These are phyloP conservation scores for Phytopythium litorale DNA, from an alignment of 352 stramenopile species.

Conservation along the genomic window DNA sequence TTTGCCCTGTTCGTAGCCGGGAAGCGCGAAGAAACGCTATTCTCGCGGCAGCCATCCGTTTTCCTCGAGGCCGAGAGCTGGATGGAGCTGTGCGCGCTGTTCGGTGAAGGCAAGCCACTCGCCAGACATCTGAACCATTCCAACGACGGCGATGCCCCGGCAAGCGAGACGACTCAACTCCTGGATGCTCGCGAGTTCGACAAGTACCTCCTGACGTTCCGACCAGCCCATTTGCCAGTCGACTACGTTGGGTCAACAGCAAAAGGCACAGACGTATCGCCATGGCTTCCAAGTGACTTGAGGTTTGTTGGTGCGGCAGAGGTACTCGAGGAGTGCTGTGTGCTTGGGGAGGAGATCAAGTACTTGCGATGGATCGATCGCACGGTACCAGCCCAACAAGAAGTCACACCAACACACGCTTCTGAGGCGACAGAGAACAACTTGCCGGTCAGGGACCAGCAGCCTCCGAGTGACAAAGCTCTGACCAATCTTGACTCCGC, in stretches of 20 bases:
- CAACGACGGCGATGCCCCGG: background rate
- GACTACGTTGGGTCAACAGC: slow-evolving; percentile 20
- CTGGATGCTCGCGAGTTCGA: slow-evolving; percentile 24
- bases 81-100: slow-evolving; percentile 52
- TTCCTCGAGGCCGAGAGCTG: slow-evolving; percentile 50
- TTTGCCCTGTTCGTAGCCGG: slow-evolving; percentile 52
- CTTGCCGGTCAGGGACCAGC: background rate
- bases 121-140: background rate
- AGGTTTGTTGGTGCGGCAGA: slow-evolving; percentile 44
- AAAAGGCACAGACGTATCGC: slow-evolving; percentile 15
- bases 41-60: slow-evolving; percentile 21
- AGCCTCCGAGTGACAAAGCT: background rate
- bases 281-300: slow-evolving; percentile 29
- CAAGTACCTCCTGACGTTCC: slow-evolving; percentile 42
- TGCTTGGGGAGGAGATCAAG: slow-evolving; percentile 60
- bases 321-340: slow-evolving; percentile 38
- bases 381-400: background rate
- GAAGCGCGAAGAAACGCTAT: slow-evolving; percentile 43
- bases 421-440: background rate
- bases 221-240: slow-evolving; percentile 5
- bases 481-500: background rate
- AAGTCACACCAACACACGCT: background rate
- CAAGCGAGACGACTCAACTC: background rate
- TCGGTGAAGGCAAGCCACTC: slow-evolving; percentile 18
- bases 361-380: slow-evolving; percentile 53